A percentile compares a stretch with the other conserved stretches of the same genome.
These are phyloP conservation scores for Phytophthora megakarya DNA, from an alignment of 352 stramenopile species.

Conservation along the genomic window DNA sequence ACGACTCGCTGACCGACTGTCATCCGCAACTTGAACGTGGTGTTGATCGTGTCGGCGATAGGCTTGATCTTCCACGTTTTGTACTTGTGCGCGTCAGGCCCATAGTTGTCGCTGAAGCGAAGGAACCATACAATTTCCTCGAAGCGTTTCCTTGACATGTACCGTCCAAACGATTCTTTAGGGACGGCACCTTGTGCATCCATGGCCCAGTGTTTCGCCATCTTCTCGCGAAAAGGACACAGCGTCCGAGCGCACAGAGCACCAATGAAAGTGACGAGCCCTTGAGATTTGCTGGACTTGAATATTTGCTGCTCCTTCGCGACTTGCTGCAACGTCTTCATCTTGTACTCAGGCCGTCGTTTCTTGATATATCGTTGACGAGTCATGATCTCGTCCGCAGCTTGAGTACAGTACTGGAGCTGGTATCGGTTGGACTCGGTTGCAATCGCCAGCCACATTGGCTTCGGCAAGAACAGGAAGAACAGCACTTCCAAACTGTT, in stretches of 20 bases:
- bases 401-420: not conserved
- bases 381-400: conserved; percentile 4
- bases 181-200: not conserved
- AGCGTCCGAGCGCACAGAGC: conserved; percentile 4
- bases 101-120: conserved; percentile 1
- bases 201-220: conserved; percentile 10
- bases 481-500: conserved; percentile 2
- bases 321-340: conserved; percentile 12
- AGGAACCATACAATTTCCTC: conserved; percentile 1
- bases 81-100: not conserved
- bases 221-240: not conserved
- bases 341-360: conserved; percentile 1
- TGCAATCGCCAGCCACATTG: conserved; percentile 7
- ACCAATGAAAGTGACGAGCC: conserved; percentile 8
- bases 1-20: not conserved
- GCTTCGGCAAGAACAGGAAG: conserved; percentile 7
- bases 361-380: conserved; percentile 1
- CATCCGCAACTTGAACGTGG: not conserved
- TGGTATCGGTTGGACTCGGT: conserved; percentile 6
- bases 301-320: not conserved
- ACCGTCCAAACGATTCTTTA: conserved; percentile 4
- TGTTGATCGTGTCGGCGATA: conserved; percentile 1
- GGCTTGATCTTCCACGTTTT: conserved; percentile 4
- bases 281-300: conserved; percentile 1
- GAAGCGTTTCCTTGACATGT: not conserved